phyloP scores from a whole-genome alignment of 768 basidiomycete genomes.

The Butyriboletus loyo region DNA sequence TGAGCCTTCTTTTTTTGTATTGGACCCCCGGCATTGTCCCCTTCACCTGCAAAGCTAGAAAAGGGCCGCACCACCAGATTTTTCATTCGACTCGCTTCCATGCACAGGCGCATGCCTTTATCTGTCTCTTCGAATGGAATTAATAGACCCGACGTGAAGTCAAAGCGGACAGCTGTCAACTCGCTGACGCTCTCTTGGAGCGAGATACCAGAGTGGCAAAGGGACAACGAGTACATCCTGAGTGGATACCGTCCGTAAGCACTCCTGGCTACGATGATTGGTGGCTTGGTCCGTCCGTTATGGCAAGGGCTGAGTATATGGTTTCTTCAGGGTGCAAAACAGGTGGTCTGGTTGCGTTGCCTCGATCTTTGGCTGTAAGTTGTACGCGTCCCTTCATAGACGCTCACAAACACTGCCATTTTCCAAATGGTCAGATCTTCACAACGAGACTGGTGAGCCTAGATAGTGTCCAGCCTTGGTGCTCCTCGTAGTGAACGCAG shows the following conservation, averaged over 20 bases:
- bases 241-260: constrained; percentile 66
- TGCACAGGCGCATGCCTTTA: constrained; percentile 15
- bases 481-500: neutral
- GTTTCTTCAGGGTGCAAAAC: constrained; percentile 48
- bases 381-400: constrained; percentile 10
- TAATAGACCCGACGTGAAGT: neutral
- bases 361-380: constrained; percentile 69
- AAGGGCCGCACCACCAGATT: neutral
- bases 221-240: constrained; percentile 71
- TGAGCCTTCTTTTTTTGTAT: neutral
- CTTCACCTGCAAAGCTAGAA: neutral
- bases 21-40: neutral
- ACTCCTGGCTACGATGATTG: constrained; percentile 1
- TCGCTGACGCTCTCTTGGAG: constrained; percentile 45
- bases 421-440: constrained; percentile 49
- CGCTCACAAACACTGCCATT: constrained; percentile 17
- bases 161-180: neutral
- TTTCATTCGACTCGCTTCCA: constrained; percentile 2
- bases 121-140: constrained; percentile 9
- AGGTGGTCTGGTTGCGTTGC: constrained; percentile 59
- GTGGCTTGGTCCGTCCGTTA: constrained; percentile 3
- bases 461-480: neutral
- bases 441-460: constrained; percentile 69
- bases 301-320: neutral
- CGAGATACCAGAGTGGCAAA: constrained; percentile 66